Percentiles rank a stretch among this genome's conserved stretches.
Evolutionary conservation across 2,329 filamentous ascomycete species (phyloP).

Genomic region (Ceratocystis variospora): DNA sequence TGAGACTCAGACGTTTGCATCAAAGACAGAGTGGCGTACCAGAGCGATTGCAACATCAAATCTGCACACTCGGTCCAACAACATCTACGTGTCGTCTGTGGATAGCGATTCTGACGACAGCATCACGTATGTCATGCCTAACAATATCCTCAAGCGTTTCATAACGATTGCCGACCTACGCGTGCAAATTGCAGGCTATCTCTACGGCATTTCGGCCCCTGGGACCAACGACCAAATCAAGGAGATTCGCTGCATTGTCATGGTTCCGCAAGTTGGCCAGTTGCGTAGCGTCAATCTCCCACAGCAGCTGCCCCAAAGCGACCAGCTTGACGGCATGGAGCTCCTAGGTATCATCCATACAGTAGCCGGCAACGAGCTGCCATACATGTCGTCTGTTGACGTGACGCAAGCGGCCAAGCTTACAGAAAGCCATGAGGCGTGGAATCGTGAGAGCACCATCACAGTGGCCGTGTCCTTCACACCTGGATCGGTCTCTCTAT

Average conservation of each 20-base stretch:
- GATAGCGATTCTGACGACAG: slow-evolving; percentile 74
- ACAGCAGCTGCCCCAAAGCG: slow-evolving; percentile 79
- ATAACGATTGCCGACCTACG: slow-evolving; percentile 94
- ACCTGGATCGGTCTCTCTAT: slow-evolving; percentile 85
- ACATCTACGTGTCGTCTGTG: slow-evolving; percentile 95
- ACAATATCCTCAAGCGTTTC: slow-evolving; percentile 96
- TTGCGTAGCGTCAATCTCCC: slow-evolving; percentile 85
- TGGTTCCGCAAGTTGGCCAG: slow-evolving; percentile 92
- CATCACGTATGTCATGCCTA: slow-evolving; percentile 95
- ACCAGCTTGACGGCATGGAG: slow-evolving; percentile 74
- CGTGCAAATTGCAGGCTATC: slow-evolving; percentile 88
- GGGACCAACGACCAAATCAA: slow-evolving; percentile 97
- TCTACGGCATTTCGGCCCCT: slow-evolving; percentile 82
- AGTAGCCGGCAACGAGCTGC: slow-evolving; percentile 81
- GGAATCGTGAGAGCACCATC: slow-evolving; percentile 79
- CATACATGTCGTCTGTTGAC: slow-evolving; percentile 90
- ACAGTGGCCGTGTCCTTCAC: slow-evolving; percentile 96
- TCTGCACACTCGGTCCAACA: slow-evolving; percentile 82
- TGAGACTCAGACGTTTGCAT: slow-evolving; percentile 93
- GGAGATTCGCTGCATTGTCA: slow-evolving; percentile 90
- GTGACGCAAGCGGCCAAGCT: slow-evolving; percentile 88
- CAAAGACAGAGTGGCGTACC: slow-evolving; percentile 97
- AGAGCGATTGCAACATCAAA: slow-evolving; percentile 94
- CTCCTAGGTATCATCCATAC: slow-evolving; percentile 93
- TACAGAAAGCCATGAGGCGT: slow-evolving; percentile 61